Conservation (phyloP, 176 grass and related monocot species). For the Pontederia paniculata region DNA sequence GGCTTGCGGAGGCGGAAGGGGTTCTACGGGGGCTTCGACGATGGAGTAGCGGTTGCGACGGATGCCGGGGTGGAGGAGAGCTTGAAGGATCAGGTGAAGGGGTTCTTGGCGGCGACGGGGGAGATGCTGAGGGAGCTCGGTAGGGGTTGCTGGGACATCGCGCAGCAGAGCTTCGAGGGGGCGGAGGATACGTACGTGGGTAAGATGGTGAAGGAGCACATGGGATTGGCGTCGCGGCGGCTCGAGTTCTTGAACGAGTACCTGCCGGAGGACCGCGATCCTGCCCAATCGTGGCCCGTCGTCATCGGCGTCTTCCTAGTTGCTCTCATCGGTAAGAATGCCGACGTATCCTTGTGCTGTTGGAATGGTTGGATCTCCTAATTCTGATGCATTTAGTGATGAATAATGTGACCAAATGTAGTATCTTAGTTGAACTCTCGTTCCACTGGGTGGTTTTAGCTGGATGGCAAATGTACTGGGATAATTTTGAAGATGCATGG, state of each 20-base stretch:
- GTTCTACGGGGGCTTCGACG: conserved; percentile 21
- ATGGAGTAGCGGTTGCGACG: conserved; percentile 14
- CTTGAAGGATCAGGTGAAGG: conserved; percentile 66
- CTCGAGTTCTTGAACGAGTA: conserved; percentile 95
- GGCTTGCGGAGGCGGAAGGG: conserved; percentile 3
- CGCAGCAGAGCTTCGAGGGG: conserved; percentile 50
- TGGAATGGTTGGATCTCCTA: background rate
- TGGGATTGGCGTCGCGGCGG: conserved; percentile 28
- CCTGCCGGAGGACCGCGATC: conserved; percentile 95
- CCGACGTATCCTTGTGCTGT: background rate
- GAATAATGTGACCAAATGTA: background rate
- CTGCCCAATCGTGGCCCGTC: conserved; percentile 58
- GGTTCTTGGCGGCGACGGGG: conserved; percentile 60
- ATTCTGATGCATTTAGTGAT: background rate
- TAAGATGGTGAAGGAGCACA: conserved; percentile 41
- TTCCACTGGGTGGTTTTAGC: no score
- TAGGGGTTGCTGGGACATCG: conserved; percentile 68
- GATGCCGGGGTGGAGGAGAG: conserved; percentile 36
- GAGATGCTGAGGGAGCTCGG: conserved; percentile 85
- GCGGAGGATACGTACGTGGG: conserved; percentile 69
- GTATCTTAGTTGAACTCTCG: no score
- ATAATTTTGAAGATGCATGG: no score
- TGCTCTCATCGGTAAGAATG: conserved; percentile 52
- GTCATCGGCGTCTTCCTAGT: conserved; percentile 68
- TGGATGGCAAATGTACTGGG: no score